These are phyloP conservation scores for Trichophyton verrucosum DNA, from an alignment of 2,329 filamentous ascomycete genomes.

Conservation along the genomic window DNA sequence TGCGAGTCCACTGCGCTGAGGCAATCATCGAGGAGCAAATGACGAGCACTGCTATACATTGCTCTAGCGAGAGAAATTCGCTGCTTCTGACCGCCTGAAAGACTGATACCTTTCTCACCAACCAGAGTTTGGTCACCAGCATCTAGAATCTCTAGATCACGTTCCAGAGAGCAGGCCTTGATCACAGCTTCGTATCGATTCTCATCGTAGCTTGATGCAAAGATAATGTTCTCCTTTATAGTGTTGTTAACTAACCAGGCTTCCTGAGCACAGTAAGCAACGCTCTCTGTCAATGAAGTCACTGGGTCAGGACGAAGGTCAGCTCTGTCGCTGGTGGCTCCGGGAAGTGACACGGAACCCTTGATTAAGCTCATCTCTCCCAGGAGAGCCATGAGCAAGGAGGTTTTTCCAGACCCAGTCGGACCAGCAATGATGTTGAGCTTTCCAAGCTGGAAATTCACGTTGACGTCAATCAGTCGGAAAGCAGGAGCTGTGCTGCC, in stretches of 20 bases:
- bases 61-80: slow-evolving; percentile 92
- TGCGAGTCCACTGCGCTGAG: slow-evolving; percentile 95
- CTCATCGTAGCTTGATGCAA: slow-evolving; percentile 68
- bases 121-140: slow-evolving; percentile 86
- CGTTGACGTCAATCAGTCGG: slow-evolving; percentile 67
- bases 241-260: slow-evolving; percentile 94
- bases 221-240: slow-evolving; percentile 92
- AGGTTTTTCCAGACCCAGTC: slow-evolving; percentile 92
- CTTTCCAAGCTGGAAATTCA: slow-evolving; percentile 72
- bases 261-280: slow-evolving; percentile 93
- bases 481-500: slow-evolving; percentile 48
- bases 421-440: slow-evolving; percentile 88
- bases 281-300: slow-evolving; percentile 77
- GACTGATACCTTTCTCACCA: slow-evolving; percentile 90
- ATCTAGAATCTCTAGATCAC: slow-evolving; percentile 84
- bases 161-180: slow-evolving; percentile 77
- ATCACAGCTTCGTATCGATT: slow-evolving; percentile 79
- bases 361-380: slow-evolving; percentile 86
- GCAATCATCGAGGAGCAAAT: slow-evolving; percentile 86
- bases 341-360: slow-evolving; percentile 73
- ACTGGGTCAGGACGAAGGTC: slow-evolving; percentile 69
- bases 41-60: slow-evolving; percentile 87
- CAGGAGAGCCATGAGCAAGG: slow-evolving; percentile 84
- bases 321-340: slow-evolving; percentile 64
- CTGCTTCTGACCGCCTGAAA: slow-evolving; percentile 96